Conservation (phyloP, 1,284 basidiomycete genomes). For the Neonothopanus nambi region DNA sequence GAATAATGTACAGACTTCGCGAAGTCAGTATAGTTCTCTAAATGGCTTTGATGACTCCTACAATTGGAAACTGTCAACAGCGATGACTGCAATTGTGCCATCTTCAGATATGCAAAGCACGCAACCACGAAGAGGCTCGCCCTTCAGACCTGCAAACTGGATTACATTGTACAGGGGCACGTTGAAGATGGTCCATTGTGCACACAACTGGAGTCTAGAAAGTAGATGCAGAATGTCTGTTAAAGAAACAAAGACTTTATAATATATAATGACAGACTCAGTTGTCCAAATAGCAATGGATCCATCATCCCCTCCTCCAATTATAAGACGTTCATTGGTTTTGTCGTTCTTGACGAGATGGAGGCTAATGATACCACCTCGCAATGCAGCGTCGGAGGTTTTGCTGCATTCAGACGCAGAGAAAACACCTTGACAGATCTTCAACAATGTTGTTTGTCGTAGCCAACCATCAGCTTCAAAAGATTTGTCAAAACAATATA, state of each 20-base stretch:
- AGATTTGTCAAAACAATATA: neutral
- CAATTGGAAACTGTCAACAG: slow-evolving; percentile 78
- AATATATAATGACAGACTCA: slow-evolving; percentile 42
- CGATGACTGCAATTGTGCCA: slow-evolving; percentile 81
- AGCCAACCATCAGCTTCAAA: slow-evolving; percentile 59
- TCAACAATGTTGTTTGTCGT: slow-evolving; percentile 40
- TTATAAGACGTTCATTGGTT: slow-evolving; percentile 57
- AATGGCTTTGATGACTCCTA: slow-evolving; percentile 36
- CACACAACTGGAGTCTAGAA: slow-evolving; percentile 64
- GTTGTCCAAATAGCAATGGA: slow-evolving; percentile 71
- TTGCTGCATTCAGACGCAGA: slow-evolving; percentile 23
- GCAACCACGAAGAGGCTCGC: slow-evolving; percentile 67
- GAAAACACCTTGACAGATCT: slow-evolving; percentile 26
- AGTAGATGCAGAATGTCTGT: slow-evolving; percentile 5
- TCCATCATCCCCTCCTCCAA: slow-evolving; percentile 77
- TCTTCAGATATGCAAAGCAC: slow-evolving; percentile 75
- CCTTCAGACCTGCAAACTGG: slow-evolving; percentile 55
- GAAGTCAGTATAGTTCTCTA: slow-evolving; percentile 10
- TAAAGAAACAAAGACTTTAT: neutral
- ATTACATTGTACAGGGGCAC: slow-evolving; percentile 62
- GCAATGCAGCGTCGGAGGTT: slow-evolving; percentile 44
- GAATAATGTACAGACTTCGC: slow-evolving; percentile 72
- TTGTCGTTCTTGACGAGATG: slow-evolving; percentile 54
- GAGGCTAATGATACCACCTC: slow-evolving; percentile 50
- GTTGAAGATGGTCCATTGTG: slow-evolving; percentile 71